Base-by-base conservation (phyloP, 768 basidiomycete species). In the Dacryopinax spathularia region DNA sequence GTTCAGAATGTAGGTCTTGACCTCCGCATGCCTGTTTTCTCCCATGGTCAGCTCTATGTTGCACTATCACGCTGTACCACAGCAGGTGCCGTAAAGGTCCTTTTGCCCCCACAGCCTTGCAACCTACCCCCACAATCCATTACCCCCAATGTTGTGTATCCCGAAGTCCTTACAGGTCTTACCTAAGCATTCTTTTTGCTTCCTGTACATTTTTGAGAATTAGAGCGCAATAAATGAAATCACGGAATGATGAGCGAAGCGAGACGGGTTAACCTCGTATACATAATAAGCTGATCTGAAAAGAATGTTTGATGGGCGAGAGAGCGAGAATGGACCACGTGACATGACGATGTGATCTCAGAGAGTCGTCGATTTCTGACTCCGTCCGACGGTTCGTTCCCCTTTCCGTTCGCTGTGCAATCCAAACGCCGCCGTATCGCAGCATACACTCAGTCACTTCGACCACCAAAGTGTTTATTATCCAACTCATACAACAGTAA, bases 1-100 rank as follows among this genome's bases (percentile, higher is more conserved):
- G 44, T 67, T 16, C 31, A 60, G 22, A 18, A 22, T 25, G 66
- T 64, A 7, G 64, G 64, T 22, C 25, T 67, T 5, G 66, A 67
- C 34, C 64, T 67, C 13, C 41, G 41, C 18, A 15, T 33, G 16
- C 4, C 31, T 12, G 31, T 37, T 27, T 64, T 60, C 36, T 4
- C 20, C 2, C 64, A 65, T 33, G 37, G 61, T 22, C 64, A 65
- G 36, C 41, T 62, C 27, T 60, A 66, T 34, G 64, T 62, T 36
- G 59, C 63, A 27, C 34, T 67, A 1, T 65, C 64, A n/a, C 60
- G 66, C 18, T 33, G 60, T 10, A 66, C 64, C 18, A 20, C 16
- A 12, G 18, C 34, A 5, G 12, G 34, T 12, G 15, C 36, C n/a
- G n/a, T n/a, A n/a, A n/a, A 31, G 10, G 34, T 65, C 31, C 64